These are phyloP conservation scores for Candida saitoana DNA, from an alignment of 805 yeast genomes.

Conservation along the genomic window DNA sequence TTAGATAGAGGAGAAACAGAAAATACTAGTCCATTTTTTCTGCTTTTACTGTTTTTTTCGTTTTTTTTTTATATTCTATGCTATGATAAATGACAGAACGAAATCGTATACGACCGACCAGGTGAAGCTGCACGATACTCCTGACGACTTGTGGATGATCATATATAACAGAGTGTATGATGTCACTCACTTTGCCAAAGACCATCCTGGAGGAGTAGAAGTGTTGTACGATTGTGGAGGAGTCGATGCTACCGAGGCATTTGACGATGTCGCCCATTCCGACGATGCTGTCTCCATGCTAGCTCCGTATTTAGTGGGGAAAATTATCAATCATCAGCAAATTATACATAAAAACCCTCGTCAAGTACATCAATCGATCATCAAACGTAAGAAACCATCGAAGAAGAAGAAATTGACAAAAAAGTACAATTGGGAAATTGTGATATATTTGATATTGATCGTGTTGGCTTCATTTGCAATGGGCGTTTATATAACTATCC, in stretches of 20 bases:
- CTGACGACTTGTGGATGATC: constrained; percentile 80
- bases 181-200: constrained; percentile 62
- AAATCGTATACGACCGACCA: constrained; percentile 34
- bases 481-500: constrained; percentile 1
- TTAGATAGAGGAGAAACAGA: no score
- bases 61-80: background rate
- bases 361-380: background rate
- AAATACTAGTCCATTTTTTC: no score
- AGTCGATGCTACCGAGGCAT: constrained; percentile 65
- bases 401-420: no score
- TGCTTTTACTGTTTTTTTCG: background rate
- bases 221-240: constrained; percentile 81
- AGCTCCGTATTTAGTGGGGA: constrained; percentile 27
- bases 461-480: background rate
- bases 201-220: constrained; percentile 77
- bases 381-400: background rate
- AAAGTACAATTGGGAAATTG: background rate
- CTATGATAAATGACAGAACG: background rate
- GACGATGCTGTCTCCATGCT: constrained; percentile 31
- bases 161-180: constrained; percentile 78
- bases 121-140: constrained; percentile 66
- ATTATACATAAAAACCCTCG: background rate
- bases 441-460: background rate
- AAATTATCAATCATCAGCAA: constrained; percentile 6
- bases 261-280: constrained; percentile 44